These are phyloP conservation scores for Kregervanrija delftensis DNA, from an alignment of 805 yeast genomes.

Conservation along the genomic window DNA sequence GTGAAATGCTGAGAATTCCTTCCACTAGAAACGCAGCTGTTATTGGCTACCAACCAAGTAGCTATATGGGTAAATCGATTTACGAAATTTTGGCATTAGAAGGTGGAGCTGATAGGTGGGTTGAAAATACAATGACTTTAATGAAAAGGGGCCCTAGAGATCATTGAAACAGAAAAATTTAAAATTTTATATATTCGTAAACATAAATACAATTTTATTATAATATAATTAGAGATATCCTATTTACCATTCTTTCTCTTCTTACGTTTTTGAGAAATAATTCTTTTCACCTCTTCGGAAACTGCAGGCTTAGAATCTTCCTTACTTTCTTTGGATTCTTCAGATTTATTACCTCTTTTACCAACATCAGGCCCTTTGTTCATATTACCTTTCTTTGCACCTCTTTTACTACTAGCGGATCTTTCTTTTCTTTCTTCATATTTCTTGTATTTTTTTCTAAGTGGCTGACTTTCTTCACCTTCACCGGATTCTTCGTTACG, in stretches of 20 bases:
- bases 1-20: constrained; percentile 87
- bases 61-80: constrained; percentile 29
- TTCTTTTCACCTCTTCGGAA: constrained; percentile 49
- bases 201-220: neutral
- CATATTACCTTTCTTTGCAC: constrained; percentile 10
- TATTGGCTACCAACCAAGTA: constrained; percentile 48
- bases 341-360: neutral
- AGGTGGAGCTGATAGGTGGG: constrained; percentile 92
- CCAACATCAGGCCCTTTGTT: constrained; percentile 12
- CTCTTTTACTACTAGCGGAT: constrained; percentile 10
- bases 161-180: constrained; percentile 32
- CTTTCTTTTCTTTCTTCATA: constrained; percentile 20
- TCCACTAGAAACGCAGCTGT: constrained; percentile 91
- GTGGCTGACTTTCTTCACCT: constrained; percentile 15
- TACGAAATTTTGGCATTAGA: constrained; percentile 62
- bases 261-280: constrained; percentile 65
- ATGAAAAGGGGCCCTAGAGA: constrained; percentile 65
- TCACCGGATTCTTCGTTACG: constrained; percentile 11
- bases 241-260: constrained; percentile 37
- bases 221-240: neutral
- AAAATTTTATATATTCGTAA: neutral
- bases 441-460: constrained; percentile 17
- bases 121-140: constrained; percentile 67
- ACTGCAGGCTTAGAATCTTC: constrained; percentile 21
- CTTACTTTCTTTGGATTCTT: constrained; percentile 7